phyloP scores from a whole-genome alignment of 164 flowering plant genomes.

The Magnolia kwangsiensis region DNA sequence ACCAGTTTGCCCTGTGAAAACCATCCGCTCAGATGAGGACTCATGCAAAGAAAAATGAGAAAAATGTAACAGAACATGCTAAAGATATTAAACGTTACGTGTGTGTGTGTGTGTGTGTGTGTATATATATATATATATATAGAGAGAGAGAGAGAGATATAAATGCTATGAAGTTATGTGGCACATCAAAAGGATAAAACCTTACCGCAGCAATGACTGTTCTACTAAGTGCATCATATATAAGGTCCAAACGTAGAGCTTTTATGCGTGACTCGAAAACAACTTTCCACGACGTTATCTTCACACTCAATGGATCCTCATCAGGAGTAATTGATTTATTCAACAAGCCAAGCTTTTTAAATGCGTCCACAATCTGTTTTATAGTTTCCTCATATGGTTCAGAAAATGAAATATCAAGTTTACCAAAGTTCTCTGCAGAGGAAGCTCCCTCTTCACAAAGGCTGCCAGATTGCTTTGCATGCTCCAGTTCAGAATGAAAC shows the following conservation, averaged over 20 bases:
- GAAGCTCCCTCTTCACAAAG: slow-evolving; percentile 6
- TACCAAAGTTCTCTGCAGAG: slow-evolving; percentile 14
- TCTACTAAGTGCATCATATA: slow-evolving; percentile 36
- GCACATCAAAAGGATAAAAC: not conserved
- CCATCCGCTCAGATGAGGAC: slow-evolving; percentile 7
- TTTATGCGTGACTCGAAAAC: slow-evolving; percentile 31
- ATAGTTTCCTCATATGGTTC: slow-evolving; percentile 24
- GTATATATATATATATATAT: no score
- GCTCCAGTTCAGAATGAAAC: not conserved
- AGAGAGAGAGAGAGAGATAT: no score
- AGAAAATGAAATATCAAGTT: slow-evolving; percentile 32
- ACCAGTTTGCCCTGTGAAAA: slow-evolving; percentile 47
- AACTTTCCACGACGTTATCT: slow-evolving; percentile 46
- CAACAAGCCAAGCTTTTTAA: slow-evolving; percentile 35
- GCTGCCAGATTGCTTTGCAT: slow-evolving; percentile 13
- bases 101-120: no score
- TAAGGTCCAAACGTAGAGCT: slow-evolving; percentile 38
- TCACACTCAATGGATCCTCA: slow-evolving; percentile 31
- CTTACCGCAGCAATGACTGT: slow-evolving; percentile 51
- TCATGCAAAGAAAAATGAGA: not conserved
- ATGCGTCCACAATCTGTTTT: slow-evolving; percentile 27
- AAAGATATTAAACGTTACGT: no score
- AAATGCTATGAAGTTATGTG: not conserved
- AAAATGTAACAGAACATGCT: no score
- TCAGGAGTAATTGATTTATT: slow-evolving; percentile 14